phyloP scores from a whole-genome alignment of 2,329 filamentous ascomycete species.

The Apiospora kogelbergensis region DNA sequence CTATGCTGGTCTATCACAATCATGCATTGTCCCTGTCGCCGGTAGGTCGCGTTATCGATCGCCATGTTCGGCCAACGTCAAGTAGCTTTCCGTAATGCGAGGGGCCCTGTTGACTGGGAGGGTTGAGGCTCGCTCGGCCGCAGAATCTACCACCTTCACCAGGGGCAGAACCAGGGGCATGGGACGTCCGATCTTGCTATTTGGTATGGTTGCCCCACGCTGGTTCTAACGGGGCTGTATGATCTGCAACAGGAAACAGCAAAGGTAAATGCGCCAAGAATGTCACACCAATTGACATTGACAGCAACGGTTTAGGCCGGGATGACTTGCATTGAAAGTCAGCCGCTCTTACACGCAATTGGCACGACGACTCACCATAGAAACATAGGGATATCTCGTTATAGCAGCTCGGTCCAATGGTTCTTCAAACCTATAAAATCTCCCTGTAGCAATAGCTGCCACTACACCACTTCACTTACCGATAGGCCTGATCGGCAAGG shows the following conservation, averaged over 20 bases:
- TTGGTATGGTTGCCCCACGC: constrained; percentile 20
- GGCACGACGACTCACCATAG: background rate
- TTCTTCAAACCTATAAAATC: background rate
- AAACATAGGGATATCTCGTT: background rate
- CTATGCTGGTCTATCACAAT: background rate
- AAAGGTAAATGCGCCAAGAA: constrained; percentile 20
- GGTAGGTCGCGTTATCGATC: background rate
- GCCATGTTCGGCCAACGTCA: background rate
- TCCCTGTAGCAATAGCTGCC: background rate
- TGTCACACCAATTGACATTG: constrained; percentile 4
- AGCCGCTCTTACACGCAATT: constrained; percentile 29
- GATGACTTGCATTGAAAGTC: constrained; percentile 26
- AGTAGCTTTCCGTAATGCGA: background rate
- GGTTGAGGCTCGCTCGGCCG: constrained; percentile 21
- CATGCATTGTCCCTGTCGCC: background rate
- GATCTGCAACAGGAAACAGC: constrained; percentile 31
- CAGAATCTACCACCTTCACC: constrained; percentile 12
- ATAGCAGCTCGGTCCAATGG: constrained; percentile 3
- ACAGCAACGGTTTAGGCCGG: background rate
- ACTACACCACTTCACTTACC: background rate
- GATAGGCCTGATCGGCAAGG: constrained; percentile 6
- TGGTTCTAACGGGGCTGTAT: constrained; percentile 22
- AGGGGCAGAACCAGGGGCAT: background rate
- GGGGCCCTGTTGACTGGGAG: constrained; percentile 12
- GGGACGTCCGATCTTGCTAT: constrained; percentile 24